These are phyloP conservation scores for Colletotrichum tanaceti DNA, from an alignment of 2,329 filamentous ascomycete species.

Conservation along the genomic window DNA sequence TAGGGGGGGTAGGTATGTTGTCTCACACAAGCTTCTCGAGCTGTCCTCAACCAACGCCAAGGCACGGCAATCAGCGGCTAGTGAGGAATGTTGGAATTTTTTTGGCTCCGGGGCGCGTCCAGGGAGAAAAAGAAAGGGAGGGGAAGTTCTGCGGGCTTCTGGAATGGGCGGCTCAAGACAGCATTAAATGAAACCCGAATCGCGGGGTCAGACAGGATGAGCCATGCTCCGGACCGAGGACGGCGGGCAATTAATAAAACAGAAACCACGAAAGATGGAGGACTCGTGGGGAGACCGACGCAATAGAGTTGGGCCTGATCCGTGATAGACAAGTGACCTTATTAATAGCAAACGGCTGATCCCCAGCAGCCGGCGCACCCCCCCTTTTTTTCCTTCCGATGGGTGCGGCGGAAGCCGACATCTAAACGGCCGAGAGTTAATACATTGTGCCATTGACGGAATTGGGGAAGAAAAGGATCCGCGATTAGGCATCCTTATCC, in stretches of 20 bases:
- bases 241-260: not conserved
- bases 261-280: not conserved
- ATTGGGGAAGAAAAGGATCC: not conserved
- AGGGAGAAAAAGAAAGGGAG: conserved; percentile 10
- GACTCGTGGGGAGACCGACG: not conserved
- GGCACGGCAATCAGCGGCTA: conserved; percentile 9
- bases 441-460: not conserved
- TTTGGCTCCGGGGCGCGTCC: conserved; percentile 7
- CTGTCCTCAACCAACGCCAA: not conserved
- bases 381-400: not conserved
- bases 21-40: not conserved
- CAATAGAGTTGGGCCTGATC: not conserved
- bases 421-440: not conserved
- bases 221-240: conserved; percentile 7
- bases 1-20: not conserved
- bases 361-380: not conserved
- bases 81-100: not conserved
- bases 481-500: not conserved
- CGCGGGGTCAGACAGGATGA: conserved; percentile 31
- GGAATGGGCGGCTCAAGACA: conserved; percentile 10
- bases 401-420: not conserved
- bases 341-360: not conserved
- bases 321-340: not conserved
- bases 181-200: conserved; percentile 20
- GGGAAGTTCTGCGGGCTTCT: not conserved